Evolutionary conservation across 495 filamentous ascomycete genomes (phyloP), one percentile per base, ranked within the genome.

Genomic region (Immersiella caudata): DNA sequence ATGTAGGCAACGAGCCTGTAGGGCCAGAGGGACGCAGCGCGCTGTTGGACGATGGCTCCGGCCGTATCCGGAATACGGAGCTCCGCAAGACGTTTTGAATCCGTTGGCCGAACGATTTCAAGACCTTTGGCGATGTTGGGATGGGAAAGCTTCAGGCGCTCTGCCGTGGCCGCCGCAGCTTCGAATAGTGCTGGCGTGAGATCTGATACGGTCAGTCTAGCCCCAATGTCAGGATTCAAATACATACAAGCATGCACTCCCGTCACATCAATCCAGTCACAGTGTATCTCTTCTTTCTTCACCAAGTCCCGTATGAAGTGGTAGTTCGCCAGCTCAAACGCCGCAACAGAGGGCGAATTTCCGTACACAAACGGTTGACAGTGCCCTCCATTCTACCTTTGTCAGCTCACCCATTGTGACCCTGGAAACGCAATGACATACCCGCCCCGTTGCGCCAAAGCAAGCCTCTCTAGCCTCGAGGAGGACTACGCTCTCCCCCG

Each of bases 391-490:
- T 93, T 93, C 72, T 76, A 36, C n/a, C 25, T 29, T 6, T 12
- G 35, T 60, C 7, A 52, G 26, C 49, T 46, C 22, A 18, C 16
- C 55, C 4, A 5, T 68, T 29, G 20, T 26, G 2, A 52, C 1
- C 6, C 18, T 12, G 56, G 50, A 62, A 25, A 27, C 16, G 29
- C n/a, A n/a, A 20, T 12, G 6, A 79, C 82, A 74, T 61, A 88
- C 86, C 66, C 92, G 80, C 0, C 92, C 92, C 0, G 93, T 95
- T 20, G 92, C 93, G 18, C 93, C 93, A 79, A 84, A 92, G 73
- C 90, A 93, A 9, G 88, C 86, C 76, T 91, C 88, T 59, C 92
- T 83, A 6, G 92, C 91, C 76, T 96, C 93, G 1, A 96, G 79
- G 83, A 95, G 88, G 0, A 93, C 82, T 0, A 93, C 75, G 9